These are phyloP conservation scores for Citrus australasica DNA, from an alignment of 345 rosid genomes.

Conservation along the genomic window DNA sequence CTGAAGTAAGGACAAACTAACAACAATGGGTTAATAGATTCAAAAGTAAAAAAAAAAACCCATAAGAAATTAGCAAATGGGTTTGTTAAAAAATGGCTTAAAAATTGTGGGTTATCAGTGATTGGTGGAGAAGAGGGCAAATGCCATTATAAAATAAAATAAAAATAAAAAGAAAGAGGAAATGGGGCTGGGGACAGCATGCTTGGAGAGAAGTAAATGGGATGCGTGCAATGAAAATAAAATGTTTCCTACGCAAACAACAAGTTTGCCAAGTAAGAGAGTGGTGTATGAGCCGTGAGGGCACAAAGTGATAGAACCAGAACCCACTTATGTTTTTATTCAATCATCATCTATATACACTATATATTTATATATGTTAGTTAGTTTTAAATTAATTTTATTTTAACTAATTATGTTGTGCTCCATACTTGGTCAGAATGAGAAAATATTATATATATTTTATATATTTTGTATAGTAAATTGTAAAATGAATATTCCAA, in stretches of 20 bases:
- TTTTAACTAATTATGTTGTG: not conserved
- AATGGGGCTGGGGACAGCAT: constrained; percentile 25
- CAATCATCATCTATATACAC: constrained; percentile 49
- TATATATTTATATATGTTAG: not conserved
- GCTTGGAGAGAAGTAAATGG: constrained; percentile 34
- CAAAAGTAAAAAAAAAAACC: not conserved
- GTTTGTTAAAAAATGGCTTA: not conserved
- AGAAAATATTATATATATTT: not conserved
- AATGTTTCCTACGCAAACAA: constrained; percentile 57
- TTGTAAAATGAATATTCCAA: constrained; percentile 6
- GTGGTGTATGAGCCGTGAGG: constrained; percentile 36
- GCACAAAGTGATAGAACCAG: constrained; percentile 45
- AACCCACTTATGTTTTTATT: constrained; percentile 49
- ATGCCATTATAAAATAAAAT: constrained; percentile 1
- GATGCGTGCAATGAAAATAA: constrained; percentile 29
- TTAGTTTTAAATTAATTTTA: not conserved
- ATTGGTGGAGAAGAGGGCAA: constrained; percentile 20
- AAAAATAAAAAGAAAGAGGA: not conserved
- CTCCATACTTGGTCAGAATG: constrained; percentile 43
- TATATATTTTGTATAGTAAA: constrained; percentile 3
- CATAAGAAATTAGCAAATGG: constrained; percentile 20
- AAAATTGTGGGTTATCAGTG: not conserved
- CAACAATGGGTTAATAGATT: not conserved
- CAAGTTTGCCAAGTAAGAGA: constrained; percentile 51
- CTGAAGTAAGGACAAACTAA: not conserved